Evolutionary conservation across 2,329 filamentous ascomycete species (phyloP), one percentile per base, ranked within the genome.

Genomic region (Colletotrichum eremochloae): DNA sequence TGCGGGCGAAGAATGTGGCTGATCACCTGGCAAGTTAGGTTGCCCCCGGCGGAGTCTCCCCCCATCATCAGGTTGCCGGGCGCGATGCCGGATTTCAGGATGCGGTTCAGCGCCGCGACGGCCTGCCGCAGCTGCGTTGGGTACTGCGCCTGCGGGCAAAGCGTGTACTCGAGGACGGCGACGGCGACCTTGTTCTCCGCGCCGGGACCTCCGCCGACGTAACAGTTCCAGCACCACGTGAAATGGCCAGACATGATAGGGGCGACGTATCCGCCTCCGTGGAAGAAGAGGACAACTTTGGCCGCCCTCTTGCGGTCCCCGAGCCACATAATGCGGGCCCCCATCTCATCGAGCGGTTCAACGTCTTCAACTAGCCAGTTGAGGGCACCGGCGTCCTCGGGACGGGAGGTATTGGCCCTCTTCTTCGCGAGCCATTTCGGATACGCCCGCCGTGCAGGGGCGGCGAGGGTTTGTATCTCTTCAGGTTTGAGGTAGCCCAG

Each of bases 81-180:
- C 14, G 44, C 14, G 14, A 53, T 36, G 46, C 46, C 61, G 61
- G 46, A 52, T 40, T 36, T 24, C 5, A 63, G 36, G 1, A 63
- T 24, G 46, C 42, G 61, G 33, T 53, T 63, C 11, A 63, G 15
- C 29, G 58, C 58, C 29, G 31, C 42, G 9, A 72, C 76, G 1
- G 80, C 80, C 68, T 83, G 80, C 4, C 60, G 67, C 14, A 83
- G 75, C 42, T 82, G 81, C 0, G 69, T 68, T 1, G 82, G 81
- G 33, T 79, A 80, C n/a, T 67, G 58, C 4, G 75, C 79, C 2
- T 61, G 75, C 14, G 80, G 80, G 14, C 70, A 67, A 15, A 82
- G 78, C 9, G 81, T 77, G 71, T 83, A 83, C 74, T 81, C 78
- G 65, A 84, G 70, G 12, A 82, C 66, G 1, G 77, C 80, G 3